Conservation (phyloP, 345 rosid species). For the Kandelia obovata region DNA sequence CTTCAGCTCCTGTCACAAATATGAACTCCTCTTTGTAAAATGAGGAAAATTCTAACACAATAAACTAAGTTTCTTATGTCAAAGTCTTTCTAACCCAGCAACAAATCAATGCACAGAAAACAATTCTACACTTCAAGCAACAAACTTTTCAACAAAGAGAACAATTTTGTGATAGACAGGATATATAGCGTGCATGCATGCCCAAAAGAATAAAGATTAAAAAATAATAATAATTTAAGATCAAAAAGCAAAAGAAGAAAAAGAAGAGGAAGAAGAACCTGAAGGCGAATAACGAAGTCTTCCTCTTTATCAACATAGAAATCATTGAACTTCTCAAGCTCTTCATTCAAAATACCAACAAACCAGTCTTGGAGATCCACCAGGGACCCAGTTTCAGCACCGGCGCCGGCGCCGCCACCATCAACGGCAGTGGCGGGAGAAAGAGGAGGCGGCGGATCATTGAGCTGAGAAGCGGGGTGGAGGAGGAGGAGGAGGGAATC, state of each 20-base stretch:
- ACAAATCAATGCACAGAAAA: not conserved
- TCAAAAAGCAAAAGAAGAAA: not conserved
- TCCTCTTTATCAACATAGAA: constrained; percentile 89
- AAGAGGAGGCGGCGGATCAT: constrained; percentile 6
- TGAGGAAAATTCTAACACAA: not conserved
- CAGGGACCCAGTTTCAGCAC: constrained; percentile 19
- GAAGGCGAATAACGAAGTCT: constrained; percentile 80
- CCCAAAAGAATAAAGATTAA: not conserved
- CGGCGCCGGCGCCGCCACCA: no score
- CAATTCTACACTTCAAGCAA: not conserved
- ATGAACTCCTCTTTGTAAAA: not conserved
- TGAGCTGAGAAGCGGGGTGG: constrained; percentile 12
- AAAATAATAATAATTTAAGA: not conserved
- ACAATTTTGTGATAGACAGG: not conserved
- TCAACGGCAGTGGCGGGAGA: constrained; percentile 13
- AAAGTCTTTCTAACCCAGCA: not conserved
- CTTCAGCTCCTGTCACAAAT: constrained; percentile 62
- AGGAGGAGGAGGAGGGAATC: constrained; percentile 6
- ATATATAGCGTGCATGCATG: no score
- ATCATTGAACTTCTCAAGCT: constrained; percentile 89
- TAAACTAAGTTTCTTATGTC: not conserved
- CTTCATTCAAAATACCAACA: constrained; percentile 69
- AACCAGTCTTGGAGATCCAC: constrained; percentile 60
- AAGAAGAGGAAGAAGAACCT: constrained; percentile 32
- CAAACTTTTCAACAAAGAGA: not conserved